These are phyloP conservation scores for Poa annua DNA, from an alignment of 176 grass and related monocot genomes.

Conservation along the genomic window DNA sequence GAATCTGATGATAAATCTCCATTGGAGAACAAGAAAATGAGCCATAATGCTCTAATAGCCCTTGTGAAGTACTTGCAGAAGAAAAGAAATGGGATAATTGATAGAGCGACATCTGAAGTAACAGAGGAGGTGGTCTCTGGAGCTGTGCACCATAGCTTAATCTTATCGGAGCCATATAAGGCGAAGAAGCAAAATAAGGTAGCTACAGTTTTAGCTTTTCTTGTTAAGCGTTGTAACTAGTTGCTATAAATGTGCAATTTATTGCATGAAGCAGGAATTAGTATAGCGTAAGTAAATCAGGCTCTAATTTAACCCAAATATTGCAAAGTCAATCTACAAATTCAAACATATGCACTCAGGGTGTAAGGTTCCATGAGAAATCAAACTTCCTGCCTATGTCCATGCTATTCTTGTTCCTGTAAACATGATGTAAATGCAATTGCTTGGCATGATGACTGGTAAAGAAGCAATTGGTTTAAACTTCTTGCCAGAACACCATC, in stretches of 20 bases:
- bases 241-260: conserved; percentile 15
- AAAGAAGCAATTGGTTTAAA: background rate
- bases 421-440: background rate
- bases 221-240: conserved; percentile 20
- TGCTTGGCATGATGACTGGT: background rate
- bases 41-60: conserved; percentile 77
- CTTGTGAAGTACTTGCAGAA: conserved; percentile 98
- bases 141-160: conserved; percentile 84
- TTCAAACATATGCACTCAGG: background rate
- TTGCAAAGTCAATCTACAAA: conserved; percentile 13
- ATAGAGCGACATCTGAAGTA: conserved; percentile 93
- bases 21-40: conserved; percentile 87
- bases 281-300: conserved; percentile 14
- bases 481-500: conserved; percentile 20
- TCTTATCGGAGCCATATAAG: conserved; percentile 76
- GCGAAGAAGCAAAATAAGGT: conserved; percentile 65
- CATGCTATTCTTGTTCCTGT: conserved; percentile 15
- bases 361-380: conserved; percentile 8
- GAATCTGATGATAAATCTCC: conserved; percentile 80
- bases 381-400: background rate
- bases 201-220: conserved; percentile 32
- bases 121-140: conserved; percentile 94
- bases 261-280: conserved; percentile 31
- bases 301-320: background rate
- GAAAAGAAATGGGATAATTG: conserved; percentile 91